A percentile compares a stretch with the other conserved stretches of the same genome.
phyloP scores from a whole-genome alignment of 257 asterid genomes.

The Gentiana straminea region DNA sequence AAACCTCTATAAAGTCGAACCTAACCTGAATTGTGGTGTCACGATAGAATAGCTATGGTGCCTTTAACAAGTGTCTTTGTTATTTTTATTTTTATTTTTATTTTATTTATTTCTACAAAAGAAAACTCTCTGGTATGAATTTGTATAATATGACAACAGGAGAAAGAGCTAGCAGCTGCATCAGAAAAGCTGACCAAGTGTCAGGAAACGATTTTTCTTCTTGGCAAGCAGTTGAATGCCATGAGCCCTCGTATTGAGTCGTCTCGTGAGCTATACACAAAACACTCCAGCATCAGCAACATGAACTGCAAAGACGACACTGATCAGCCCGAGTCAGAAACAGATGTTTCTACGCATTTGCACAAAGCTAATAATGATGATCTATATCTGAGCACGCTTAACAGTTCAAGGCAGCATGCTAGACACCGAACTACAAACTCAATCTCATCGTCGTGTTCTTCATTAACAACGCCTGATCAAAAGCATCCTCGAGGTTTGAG shows the following conservation, averaged over 20 bases:
- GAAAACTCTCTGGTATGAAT: too few species aligned
- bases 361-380: conserved; percentile 39
- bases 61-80: too few species aligned
- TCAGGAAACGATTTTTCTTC: conserved; percentile 84
- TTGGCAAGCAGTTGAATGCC: conserved; percentile 72
- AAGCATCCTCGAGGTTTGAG: conserved; percentile 66
- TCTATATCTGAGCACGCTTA: conserved; percentile 41
- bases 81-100: too few species aligned
- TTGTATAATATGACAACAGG: conserved; percentile 33
- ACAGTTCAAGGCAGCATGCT: conserved; percentile 22
- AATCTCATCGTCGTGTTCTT: conserved; percentile 35
- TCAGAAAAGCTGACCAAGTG: conserved; percentile 88
- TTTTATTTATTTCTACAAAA: too few species aligned
- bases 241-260: conserved; percentile 62
- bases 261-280: conserved; percentile 30
- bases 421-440: conserved; percentile 56
- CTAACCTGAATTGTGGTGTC: too few species aligned
- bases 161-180: conserved; percentile 73
- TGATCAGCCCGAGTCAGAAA: conserved; percentile 26
- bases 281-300: conserved; percentile 49
- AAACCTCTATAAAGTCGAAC: too few species aligned
- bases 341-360: conserved; percentile 24
- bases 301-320: conserved; percentile 36
- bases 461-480: conserved; percentile 45
- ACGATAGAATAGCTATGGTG: too few species aligned